Evolutionary conservation across 2,329 filamentous ascomycete species (phyloP).

Genomic region (Calycina herbarum): DNA sequence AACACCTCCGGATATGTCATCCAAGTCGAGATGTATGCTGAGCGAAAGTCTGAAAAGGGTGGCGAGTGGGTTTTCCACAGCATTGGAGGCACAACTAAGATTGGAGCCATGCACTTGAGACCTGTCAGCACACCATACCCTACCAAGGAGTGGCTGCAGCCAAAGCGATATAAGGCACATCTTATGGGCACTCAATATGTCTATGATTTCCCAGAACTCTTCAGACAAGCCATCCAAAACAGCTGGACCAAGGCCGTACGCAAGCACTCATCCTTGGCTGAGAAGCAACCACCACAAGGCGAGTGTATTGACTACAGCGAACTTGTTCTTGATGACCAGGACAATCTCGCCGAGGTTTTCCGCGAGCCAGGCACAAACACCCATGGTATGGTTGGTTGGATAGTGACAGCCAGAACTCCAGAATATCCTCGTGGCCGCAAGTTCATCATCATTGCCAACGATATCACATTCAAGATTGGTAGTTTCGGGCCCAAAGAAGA

Average conservation of each 20-base stretch:
- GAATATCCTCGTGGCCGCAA: constrained; percentile 91
- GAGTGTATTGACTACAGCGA: constrained; percentile 94
- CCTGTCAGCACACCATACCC: constrained; percentile 90
- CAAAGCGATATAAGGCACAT: constrained; percentile 99
- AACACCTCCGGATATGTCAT: constrained; percentile 99
- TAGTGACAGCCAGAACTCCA: constrained; percentile 89
- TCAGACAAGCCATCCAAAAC: constrained; percentile 97
- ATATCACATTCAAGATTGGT: constrained; percentile 98
- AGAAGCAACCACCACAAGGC: constrained; percentile 80
- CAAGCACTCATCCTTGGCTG: constrained; percentile 70
- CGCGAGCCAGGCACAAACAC: constrained; percentile 94
- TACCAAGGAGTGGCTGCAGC: constrained; percentile 97
- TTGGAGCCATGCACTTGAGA: constrained; percentile 91
- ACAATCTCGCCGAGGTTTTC: constrained; percentile 88
- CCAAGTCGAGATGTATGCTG: constrained; percentile 94
- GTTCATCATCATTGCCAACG: constrained; percentile 97
- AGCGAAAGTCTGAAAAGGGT: constrained; percentile 96
- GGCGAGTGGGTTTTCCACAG: constrained; percentile 96
- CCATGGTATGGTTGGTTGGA: constrained; percentile 98
- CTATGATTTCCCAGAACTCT: constrained; percentile 99
- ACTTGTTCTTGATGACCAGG: constrained; percentile 90
- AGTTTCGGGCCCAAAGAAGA: constrained; percentile 97
- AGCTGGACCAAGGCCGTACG: constrained; percentile 78
- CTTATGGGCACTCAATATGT: constrained; percentile 99
- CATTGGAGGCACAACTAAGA: constrained; percentile 91